These are phyloP conservation scores for Quambalaria eucalypti DNA, from an alignment of 1,284 basidiomycete species.

Conservation along the genomic window DNA sequence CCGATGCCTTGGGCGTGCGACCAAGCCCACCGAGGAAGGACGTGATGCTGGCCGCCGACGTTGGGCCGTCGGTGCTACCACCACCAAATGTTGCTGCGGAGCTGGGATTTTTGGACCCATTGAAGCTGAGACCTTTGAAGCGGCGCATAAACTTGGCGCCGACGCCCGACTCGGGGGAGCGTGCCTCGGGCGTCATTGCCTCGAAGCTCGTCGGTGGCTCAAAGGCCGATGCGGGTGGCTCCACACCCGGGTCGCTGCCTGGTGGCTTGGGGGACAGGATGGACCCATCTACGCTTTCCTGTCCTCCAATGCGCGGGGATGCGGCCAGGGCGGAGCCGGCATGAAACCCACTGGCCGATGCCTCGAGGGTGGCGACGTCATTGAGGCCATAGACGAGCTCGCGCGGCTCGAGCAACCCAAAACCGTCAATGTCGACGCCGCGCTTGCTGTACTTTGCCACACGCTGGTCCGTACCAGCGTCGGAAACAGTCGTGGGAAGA, in stretches of 20 bases:
- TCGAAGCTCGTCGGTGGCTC: conserved; percentile 33
- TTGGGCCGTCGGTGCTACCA: too few relatives aligned
- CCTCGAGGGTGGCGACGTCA: conserved; percentile 18
- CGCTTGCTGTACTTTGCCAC: conserved; percentile 81
- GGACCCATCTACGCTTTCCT: too few relatives aligned
- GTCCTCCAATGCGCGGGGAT: too few relatives aligned
- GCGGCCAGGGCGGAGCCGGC: not conserved
- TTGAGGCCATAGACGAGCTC: conserved; percentile 29
- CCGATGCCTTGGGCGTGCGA: too few relatives aligned
- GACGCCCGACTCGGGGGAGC: conserved; percentile 8
- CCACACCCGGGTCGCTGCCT: not conserved
- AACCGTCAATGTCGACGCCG: conserved; percentile 51
- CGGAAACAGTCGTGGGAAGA: conserved; percentile 77
- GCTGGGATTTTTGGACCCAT: not conserved
- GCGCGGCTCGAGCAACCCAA: conserved; percentile 46
- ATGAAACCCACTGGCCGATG: too few relatives aligned
- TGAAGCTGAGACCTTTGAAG: conserved; percentile 23
- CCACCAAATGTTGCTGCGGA: too few relatives aligned
- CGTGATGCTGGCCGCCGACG: too few relatives aligned
- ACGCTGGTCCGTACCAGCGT: conserved; percentile 87
- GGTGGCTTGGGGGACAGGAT: not conserved
- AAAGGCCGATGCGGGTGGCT: not conserved
- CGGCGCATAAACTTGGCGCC: conserved; percentile 30
- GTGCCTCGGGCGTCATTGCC: conserved; percentile 35
- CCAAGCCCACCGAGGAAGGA: too few relatives aligned